phyloP scores from a whole-genome alignment of 148 eudicot genomes.

The Simmondsia chinensis region DNA sequence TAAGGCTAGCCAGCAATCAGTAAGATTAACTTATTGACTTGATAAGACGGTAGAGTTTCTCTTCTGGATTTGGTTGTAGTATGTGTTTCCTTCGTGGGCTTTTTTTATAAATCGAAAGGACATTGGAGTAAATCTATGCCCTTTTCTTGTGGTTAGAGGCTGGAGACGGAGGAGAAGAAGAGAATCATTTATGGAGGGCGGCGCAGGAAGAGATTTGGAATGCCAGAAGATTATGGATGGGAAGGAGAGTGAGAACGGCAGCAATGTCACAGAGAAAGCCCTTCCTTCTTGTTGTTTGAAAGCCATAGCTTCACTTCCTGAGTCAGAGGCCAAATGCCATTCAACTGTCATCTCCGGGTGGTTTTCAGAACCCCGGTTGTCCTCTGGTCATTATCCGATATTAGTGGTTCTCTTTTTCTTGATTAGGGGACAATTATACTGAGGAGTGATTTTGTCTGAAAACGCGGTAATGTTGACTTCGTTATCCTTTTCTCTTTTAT shows the following conservation, averaged over 20 bases:
- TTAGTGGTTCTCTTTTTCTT: not conserved
- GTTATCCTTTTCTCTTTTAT: constrained; percentile 1
- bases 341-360: constrained; percentile 95
- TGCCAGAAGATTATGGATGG: constrained; percentile 75
- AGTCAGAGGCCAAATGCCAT: constrained; percentile 69
- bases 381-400: constrained; percentile 42
- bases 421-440: not conserved
- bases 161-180: constrained; percentile 66
- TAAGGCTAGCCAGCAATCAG: no score
- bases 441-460: not conserved
- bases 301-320: constrained; percentile 53
- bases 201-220: constrained; percentile 58
- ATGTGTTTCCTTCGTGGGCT: no score
- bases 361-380: constrained; percentile 62
- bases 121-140: no score
- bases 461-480: constrained; percentile 1
- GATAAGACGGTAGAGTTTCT: no score
- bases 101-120: no score
- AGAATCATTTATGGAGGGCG: constrained; percentile 52
- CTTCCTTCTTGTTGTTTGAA: constrained; percentile 85
- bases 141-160: constrained; percentile 56
- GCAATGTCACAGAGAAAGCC: constrained; percentile 22
- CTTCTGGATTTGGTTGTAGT: no score
- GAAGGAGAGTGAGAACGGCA: constrained; percentile 41
- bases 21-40: no score